Conservation (phyloP, 345 rosid species). For the Aegle marmelos region DNA sequence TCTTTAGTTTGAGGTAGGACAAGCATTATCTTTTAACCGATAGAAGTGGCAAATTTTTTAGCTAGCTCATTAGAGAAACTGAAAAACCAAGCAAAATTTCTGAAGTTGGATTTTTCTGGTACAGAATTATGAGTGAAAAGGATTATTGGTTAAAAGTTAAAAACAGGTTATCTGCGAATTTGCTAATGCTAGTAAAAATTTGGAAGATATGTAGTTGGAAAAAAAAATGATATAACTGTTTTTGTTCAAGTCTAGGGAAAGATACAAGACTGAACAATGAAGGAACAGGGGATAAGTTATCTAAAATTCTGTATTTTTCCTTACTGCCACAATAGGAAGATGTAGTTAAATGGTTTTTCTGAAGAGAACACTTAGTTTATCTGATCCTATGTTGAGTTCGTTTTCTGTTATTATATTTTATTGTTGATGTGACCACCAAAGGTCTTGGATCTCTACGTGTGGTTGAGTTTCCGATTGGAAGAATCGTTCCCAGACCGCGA, state of each 20-base stretch:
- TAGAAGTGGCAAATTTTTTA: background rate
- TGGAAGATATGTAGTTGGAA: background rate
- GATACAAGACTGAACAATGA: background rate
- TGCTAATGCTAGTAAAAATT: background rate
- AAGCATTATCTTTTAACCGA: background rate
- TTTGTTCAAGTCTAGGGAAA: background rate
- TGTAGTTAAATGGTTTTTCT: background rate
- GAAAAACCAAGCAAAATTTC: background rate
- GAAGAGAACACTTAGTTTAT: background rate
- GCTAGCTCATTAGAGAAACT: background rate
- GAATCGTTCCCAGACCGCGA: conserved; percentile 82
- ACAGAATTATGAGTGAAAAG: background rate
- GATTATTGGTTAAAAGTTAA: background rate
- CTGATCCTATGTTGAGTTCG: background rate
- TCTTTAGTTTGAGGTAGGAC: background rate
- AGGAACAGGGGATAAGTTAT: background rate
- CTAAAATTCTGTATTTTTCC: background rate
- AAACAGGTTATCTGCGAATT: background rate
- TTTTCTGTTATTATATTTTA: background rate
- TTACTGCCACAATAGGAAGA: background rate
- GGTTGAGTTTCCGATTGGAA: conserved; percentile 86
- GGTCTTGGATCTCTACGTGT: conserved; percentile 89
- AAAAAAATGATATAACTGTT: background rate
- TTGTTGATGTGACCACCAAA: conserved; percentile 24
- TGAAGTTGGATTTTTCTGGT: background rate